These are phyloP conservation scores for Amaranthus hypochondriacus DNA, from an alignment of 148 eudicot genomes.

Conservation along the genomic window DNA sequence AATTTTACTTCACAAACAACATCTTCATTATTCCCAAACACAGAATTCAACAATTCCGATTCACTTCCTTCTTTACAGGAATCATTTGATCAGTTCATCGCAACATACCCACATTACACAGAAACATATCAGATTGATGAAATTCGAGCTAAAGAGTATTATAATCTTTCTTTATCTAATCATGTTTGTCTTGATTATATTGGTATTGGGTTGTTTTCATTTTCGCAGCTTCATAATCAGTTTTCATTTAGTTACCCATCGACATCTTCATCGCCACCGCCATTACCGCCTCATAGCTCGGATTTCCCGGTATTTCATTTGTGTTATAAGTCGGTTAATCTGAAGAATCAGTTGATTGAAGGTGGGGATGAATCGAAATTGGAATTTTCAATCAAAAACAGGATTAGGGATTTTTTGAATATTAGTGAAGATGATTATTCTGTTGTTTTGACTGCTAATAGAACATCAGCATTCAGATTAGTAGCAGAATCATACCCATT, in stretches of 20 bases:
- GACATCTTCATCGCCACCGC: slow-evolving; percentile 42
- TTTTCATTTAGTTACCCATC: slow-evolving; percentile 26
- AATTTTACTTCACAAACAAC: slow-evolving; percentile 44
- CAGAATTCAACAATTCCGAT: slow-evolving; percentile 69
- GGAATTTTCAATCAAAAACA: slow-evolving; percentile 56
- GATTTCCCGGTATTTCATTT: slow-evolving; percentile 60
- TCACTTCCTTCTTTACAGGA: slow-evolving; percentile 70
- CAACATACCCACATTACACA: slow-evolving; percentile 60
- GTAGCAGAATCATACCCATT: slow-evolving; percentile 91
- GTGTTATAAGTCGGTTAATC: slow-evolving; percentile 54
- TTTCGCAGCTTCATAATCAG: slow-evolving; percentile 62
- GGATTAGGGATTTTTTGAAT: slow-evolving; percentile 63
- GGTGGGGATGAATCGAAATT: slow-evolving; percentile 54
- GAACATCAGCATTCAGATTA: slow-evolving; percentile 82
- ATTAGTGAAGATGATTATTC: slow-evolving; percentile 62
- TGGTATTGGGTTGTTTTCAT: slow-evolving; percentile 80
- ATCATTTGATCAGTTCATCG: slow-evolving; percentile 52
- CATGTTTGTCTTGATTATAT: slow-evolving; percentile 85
- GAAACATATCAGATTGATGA: slow-evolving; percentile 52
- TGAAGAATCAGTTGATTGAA: slow-evolving; percentile 52
- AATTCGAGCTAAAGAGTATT: slow-evolving; percentile 60
- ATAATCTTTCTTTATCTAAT: slow-evolving; percentile 58
- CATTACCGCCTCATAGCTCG: slow-evolving; percentile 33
- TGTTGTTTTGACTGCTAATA: slow-evolving; percentile 77
- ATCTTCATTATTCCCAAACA: slow-evolving; percentile 62